These are phyloP conservation scores for Tetrapyrgos nigripes DNA, from an alignment of 1,284 basidiomycete species.

Conservation along the genomic window DNA sequence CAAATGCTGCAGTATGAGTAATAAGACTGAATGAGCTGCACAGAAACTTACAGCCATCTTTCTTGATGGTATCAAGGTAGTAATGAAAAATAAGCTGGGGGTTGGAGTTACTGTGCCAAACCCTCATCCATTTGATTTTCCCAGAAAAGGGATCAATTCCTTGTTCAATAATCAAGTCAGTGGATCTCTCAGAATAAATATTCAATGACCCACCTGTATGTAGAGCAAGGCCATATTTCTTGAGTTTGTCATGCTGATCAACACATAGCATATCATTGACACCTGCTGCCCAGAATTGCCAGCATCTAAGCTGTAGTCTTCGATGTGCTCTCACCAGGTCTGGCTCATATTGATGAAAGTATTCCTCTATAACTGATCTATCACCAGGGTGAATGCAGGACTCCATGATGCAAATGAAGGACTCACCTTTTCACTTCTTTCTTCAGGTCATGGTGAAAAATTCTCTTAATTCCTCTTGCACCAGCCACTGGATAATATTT, in stretches of 20 bases:
- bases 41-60: too few relatives aligned
- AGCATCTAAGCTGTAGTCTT: constrained; percentile 15
- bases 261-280: constrained; percentile 37
- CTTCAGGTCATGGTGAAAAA: not conserved
- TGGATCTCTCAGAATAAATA: too few relatives aligned
- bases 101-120: constrained; percentile 50
- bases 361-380: constrained; percentile 5
- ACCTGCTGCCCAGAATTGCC: constrained; percentile 36
- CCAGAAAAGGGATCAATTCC: constrained; percentile 37
- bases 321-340: constrained; percentile 13
- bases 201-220: constrained; percentile 19
- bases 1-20: too few relatives aligned
- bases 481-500: not conserved
- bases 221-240: constrained; percentile 4
- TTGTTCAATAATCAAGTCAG: too few relatives aligned
- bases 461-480: not conserved
- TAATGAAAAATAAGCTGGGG: constrained; percentile 39
- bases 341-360: constrained; percentile 14
- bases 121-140: constrained; percentile 37
- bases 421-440: not conserved
- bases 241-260: constrained; percentile 28
- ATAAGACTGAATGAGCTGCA: too few relatives aligned
- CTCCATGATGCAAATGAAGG: too few relatives aligned
- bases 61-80: constrained; percentile 37
- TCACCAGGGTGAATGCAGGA: not conserved